A percentile compares a stretch with the other conserved stretches of the same genome.
Conservation (phyloP, 495 filamentous ascomycete genomes). For the Aspergillus avenaceus region DNA sequence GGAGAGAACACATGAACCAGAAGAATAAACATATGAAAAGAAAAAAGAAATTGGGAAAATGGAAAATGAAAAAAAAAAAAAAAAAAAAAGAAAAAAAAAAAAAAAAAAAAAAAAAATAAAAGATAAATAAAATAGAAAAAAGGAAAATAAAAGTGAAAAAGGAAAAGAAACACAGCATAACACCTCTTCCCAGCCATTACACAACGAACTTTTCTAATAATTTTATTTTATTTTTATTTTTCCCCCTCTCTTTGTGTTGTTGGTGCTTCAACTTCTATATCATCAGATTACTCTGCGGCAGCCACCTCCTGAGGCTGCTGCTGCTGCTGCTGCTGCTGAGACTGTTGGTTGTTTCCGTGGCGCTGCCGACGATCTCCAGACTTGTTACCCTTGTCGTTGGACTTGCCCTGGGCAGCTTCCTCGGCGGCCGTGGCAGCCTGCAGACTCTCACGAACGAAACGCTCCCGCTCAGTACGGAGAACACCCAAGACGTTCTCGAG, state of each 20-base stretch:
- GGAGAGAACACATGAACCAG: conserved; percentile 3
- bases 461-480: conserved; percentile 72
- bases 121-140: not conserved
- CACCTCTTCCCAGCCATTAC: conserved; percentile 25
- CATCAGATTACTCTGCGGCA: conserved; percentile 1
- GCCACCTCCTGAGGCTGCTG: conserved; percentile 27
- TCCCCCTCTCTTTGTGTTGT: not conserved
- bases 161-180: conserved; percentile 16
- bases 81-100: conserved; percentile 1
- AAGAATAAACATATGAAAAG: conserved; percentile 1
- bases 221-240: conserved; percentile 19
- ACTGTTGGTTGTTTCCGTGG: conserved; percentile 19
- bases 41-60: no score
- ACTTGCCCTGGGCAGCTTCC: conserved; percentile 23
- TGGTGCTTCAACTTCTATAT: not conserved
- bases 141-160: conserved; percentile 14
- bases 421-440: conserved; percentile 31
- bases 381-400: conserved; percentile 22
- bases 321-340: conserved; percentile 1
- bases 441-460: conserved; percentile 45
- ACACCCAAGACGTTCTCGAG: conserved; percentile 70
- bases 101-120: not conserved
- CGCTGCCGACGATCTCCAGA: conserved; percentile 33
- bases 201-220: conserved; percentile 16
- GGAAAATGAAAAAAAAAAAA: conserved; percentile 2